Evolutionary conservation across 257 asterid genomes (phyloP).

Genomic region (Galeopsis tetrahit): DNA sequence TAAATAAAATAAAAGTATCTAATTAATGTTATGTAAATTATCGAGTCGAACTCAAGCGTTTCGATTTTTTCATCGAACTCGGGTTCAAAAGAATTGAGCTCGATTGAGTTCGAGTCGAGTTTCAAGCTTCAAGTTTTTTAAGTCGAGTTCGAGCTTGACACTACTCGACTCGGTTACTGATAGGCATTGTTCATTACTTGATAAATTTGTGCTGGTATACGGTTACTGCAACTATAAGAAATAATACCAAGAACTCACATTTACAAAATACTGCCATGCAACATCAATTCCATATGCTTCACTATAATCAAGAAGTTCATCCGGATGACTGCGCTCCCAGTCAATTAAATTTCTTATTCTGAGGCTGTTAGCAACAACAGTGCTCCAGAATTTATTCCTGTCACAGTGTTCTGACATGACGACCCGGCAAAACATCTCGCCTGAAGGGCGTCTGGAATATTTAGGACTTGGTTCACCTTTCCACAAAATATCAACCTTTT

Average conservation of each 20-base stretch:
- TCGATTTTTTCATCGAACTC: too few species aligned
- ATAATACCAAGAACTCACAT: constrained; percentile 58
- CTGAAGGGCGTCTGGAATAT: constrained; percentile 46
- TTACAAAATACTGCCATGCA: constrained; percentile 65
- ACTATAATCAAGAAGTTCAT: constrained; percentile 67
- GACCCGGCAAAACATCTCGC: constrained; percentile 67
- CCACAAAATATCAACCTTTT: constrained; percentile 90
- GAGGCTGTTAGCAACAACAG: constrained; percentile 61
- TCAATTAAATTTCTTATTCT: constrained; percentile 67
- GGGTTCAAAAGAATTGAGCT: too few species aligned
- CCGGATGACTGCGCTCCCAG: constrained; percentile 96
- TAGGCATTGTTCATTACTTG: background rate
- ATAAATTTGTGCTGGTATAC: constrained; percentile 6
- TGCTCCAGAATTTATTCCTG: constrained; percentile 66
- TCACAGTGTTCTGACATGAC: constrained; percentile 72
- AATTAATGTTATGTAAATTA: too few species aligned
- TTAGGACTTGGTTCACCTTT: constrained; percentile 57
- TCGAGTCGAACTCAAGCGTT: too few species aligned
- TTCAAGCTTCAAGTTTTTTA: too few species aligned
- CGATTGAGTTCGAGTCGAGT: too few species aligned
- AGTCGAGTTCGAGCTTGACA: too few species aligned
- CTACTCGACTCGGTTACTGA: background rate
- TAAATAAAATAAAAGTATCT: too few species aligned
- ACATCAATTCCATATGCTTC: constrained; percentile 69
- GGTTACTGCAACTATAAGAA: constrained; percentile 22